Percentiles rank a stretch among this genome's conserved stretches.
Evolutionary conservation across 2,329 filamentous ascomycete genomes (phyloP).

Genomic region (Grosmannia huntii): DNA sequence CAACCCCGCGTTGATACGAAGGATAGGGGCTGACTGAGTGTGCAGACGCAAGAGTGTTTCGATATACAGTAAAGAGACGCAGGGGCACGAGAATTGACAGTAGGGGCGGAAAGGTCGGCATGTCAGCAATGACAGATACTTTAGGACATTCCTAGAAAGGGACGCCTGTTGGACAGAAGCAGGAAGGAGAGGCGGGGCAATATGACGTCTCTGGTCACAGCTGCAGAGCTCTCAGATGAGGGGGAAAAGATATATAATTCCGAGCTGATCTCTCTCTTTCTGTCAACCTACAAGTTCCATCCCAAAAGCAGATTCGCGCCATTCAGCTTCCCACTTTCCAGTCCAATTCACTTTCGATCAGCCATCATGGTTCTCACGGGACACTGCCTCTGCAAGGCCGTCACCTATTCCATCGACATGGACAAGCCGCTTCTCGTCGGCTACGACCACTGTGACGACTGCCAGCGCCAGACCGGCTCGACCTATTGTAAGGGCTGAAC

Average conservation of each 20-base stretch:
- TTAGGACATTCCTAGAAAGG: not conserved
- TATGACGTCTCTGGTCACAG: not conserved
- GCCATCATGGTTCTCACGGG: conserved; percentile 50
- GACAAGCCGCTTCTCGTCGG: conserved; percentile 41
- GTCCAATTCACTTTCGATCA: not conserved
- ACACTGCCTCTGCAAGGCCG: conserved; percentile 59
- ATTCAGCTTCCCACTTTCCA: not conserved
- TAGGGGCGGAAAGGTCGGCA: not conserved
- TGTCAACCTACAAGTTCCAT: not conserved
- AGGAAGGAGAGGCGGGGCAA: not conserved
- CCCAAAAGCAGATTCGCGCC: no score
- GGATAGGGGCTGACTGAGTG: not conserved
- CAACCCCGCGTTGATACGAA: not conserved
- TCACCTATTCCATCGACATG: conserved; percentile 51
- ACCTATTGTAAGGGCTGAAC: conserved; percentile 44
- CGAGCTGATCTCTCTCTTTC: not conserved
- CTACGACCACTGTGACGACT: conserved; percentile 63
- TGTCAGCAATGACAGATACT: not conserved
- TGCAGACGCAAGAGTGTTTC: no score
- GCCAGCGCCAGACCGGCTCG: conserved; percentile 56
- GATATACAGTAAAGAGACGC: no score
- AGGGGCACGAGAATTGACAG: no score
- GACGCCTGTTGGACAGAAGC: no score
- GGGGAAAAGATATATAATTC: not conserved
- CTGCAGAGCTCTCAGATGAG: not conserved